These are phyloP conservation scores for Nitzschia inconspicua DNA, from an alignment of 108 stramenopile genomes.

Conservation along the genomic window DNA sequence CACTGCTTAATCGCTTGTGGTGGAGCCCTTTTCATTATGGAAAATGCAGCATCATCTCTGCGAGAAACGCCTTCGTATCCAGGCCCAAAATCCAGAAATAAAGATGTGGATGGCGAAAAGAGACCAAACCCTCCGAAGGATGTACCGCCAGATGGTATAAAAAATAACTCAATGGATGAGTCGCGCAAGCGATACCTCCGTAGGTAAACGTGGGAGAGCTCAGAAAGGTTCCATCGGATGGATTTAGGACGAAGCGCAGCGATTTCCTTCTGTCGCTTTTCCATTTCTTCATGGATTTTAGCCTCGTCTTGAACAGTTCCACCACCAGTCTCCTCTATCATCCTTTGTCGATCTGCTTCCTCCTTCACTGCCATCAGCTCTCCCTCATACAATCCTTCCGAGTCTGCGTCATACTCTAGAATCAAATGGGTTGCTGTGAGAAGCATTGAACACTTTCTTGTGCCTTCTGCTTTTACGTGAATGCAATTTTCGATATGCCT, in stretches of 20 bases:
- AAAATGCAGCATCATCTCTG: conserved; percentile 83
- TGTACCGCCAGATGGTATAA: conserved; percentile 84
- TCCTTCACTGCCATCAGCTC: conserved; percentile 64
- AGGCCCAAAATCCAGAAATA: conserved; percentile 92
- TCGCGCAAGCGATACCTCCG: conserved; percentile 92
- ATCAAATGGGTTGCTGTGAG: conserved; percentile 83
- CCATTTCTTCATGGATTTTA: conserved; percentile 47
- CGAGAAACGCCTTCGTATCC: conserved; percentile 74
- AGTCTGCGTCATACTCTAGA: conserved; percentile 76
- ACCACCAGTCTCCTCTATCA: conserved; percentile 38
- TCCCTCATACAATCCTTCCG: conserved; percentile 73
- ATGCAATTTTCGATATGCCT: conserved; percentile 79
- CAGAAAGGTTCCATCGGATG: conserved; percentile 85
- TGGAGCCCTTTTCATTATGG: conserved; percentile 82
- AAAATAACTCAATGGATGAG: conserved; percentile 93
- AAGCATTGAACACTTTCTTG: conserved; percentile 67
- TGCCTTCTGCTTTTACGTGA: conserved; percentile 80
- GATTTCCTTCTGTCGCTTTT: conserved; percentile 33
- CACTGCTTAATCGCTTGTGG: conserved; percentile 88
- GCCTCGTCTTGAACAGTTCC: conserved; percentile 28
- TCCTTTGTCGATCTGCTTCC: conserved; percentile 49
- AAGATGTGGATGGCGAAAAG: conserved; percentile 67
- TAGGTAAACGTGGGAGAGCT: conserved; percentile 86
- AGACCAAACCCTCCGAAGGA: conserved; percentile 73
- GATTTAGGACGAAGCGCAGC: conserved; percentile 82